phyloP scores from a whole-genome alignment of 306 rosid genomes.

The apple (Malus domestica) region DNA sequence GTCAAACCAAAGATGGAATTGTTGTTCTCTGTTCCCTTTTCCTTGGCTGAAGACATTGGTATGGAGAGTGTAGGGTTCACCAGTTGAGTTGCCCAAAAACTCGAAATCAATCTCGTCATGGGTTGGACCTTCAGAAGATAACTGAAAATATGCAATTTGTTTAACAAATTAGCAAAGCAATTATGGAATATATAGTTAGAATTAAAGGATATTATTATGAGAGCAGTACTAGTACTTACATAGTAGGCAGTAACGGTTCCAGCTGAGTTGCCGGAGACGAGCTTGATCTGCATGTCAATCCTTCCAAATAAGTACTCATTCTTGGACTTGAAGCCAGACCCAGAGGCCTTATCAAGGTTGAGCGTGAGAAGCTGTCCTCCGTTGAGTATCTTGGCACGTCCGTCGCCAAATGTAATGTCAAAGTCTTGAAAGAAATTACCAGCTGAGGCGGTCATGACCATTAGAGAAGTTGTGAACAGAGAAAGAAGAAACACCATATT shows the following conservation, averaged over 20 bases:
- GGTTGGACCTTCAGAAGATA: constrained; percentile 56
- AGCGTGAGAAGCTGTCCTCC: constrained; percentile 60
- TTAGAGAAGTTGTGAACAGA: background rate
- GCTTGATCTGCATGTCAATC: constrained; percentile 69
- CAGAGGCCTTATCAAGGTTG: constrained; percentile 58
- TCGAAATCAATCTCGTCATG: constrained; percentile 49
- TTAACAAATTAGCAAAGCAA: background rate
- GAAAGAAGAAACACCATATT: background rate
- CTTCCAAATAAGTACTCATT: constrained; percentile 53
- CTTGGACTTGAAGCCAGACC: constrained; percentile 67
- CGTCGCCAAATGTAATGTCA: constrained; percentile 56
- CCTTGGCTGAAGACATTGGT: constrained; percentile 36
- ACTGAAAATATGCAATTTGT: constrained; percentile 22
- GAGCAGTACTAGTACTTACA: constrained; percentile 25
- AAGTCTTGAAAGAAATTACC: constrained; percentile 56
- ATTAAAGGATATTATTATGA: background rate
- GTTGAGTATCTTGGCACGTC: constrained; percentile 43
- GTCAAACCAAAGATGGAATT: constrained; percentile 43
- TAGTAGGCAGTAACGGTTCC: constrained; percentile 82
- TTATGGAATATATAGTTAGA: background rate
- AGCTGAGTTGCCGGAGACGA: constrained; percentile 74
- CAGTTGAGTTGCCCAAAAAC: constrained; percentile 35
- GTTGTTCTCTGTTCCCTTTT: constrained; percentile 34
- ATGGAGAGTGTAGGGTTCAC: constrained; percentile 39
- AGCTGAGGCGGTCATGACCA: constrained; percentile 22